Evolutionary conservation across 768 basidiomycete genomes (phyloP), one percentile per base, ranked within the genome.

Genomic region (Pholiota molesta): DNA sequence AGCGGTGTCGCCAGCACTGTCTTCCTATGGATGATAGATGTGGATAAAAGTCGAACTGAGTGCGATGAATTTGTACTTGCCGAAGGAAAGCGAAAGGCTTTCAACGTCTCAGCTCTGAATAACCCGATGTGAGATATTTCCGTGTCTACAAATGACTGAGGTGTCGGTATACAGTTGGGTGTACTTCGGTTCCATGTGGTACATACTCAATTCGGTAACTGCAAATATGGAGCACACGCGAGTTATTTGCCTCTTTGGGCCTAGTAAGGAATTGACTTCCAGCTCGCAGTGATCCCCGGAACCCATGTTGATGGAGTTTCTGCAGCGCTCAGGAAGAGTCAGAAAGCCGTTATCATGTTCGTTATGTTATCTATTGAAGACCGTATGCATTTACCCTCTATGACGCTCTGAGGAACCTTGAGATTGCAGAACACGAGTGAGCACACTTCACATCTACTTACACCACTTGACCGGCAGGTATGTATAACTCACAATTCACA

Each of bases 11-110:
- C 82, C 57, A 87, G 86, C 69, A 85, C 81, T 0, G 47, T 85
- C 28, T 88, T 91, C 66, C 75, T 91, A 51, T 86, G 78, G 73
- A 69, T 88, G 68, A 81, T 90, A 17, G 85, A 90, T 69, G 79
- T 88, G 45, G 75, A 84, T 65, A 89, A 87, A 75, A 89, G 89
- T 66, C 79, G 82, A 40, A 62, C 73, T 3, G 89, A 90, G 64
- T 90, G 88, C 69, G 81, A 85, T 16, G 83, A 78, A 52, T 91
- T 90, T 69, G 68, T 89, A 0, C 68, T 66, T 35, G 87, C 87
- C 9, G 88, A 89, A 72, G 77, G 65, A 21, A 58, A 65, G 47
- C 64, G 65, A 39, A 64, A 73, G 26, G 71, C 63, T 13, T 75
- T 75, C 62, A 62, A 62, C n/a, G 39, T 59, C 55, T 33, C 55